Conservation (phyloP, 2,329 filamentous ascomycete species). For the Chaetothyriales sp. region DNA sequence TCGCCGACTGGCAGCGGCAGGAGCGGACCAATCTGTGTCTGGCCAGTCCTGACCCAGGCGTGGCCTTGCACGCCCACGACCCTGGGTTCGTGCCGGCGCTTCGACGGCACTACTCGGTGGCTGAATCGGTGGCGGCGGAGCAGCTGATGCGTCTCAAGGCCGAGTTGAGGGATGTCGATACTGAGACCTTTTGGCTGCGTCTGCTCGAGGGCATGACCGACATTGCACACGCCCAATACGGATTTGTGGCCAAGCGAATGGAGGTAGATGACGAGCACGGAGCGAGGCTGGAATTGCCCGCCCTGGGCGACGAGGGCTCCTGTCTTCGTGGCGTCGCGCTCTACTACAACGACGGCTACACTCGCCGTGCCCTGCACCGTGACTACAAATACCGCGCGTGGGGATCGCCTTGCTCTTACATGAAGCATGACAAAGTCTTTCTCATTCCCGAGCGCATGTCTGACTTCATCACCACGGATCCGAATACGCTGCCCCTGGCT, state of each 20-base stretch:
- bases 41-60: constrained; percentile 27
- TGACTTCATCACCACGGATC: constrained; percentile 47
- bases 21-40: constrained; percentile 32
- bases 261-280: constrained; percentile 43
- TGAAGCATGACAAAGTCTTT: constrained; percentile 60
- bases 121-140: constrained; percentile 49
- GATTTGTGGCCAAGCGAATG: constrained; percentile 53
- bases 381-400: constrained; percentile 53
- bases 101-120: constrained; percentile 27
- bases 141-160: constrained; percentile 46
- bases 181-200: constrained; percentile 49
- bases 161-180: constrained; percentile 38
- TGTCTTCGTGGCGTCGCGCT: constrained; percentile 53
- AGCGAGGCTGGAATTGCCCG: constrained; percentile 46
- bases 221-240: constrained; percentile 52
- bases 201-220: constrained; percentile 51
- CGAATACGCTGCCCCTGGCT: constrained; percentile 46
- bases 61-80: constrained; percentile 32
- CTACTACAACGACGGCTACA: constrained; percentile 50
- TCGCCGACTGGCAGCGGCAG: constrained; percentile 10
- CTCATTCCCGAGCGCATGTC: constrained; percentile 49
- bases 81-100: constrained; percentile 29
- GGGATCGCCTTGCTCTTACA: constrained; percentile 51
- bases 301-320: constrained; percentile 46
- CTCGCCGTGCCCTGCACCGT: constrained; percentile 39